A percentile compares a stretch with the other conserved stretches of the same genome.
Conservation (phyloP, 352 stramenopile species). For the Globisporangium acanthophoron region DNA sequence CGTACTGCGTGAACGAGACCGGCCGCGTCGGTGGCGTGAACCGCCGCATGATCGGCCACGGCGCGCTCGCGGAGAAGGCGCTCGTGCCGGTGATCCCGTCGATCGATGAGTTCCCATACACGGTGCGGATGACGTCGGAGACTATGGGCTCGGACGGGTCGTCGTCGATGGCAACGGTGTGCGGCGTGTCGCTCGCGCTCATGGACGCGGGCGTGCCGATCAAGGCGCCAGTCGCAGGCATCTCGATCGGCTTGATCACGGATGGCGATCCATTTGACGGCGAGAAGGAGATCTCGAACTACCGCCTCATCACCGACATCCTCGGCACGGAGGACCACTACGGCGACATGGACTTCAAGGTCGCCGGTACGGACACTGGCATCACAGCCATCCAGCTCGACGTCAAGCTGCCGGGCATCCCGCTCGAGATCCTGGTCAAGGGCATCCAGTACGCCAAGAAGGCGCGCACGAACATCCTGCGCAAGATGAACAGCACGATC, state of each 20-base stretch:
- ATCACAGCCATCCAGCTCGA: constrained; percentile 97
- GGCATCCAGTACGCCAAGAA: constrained; percentile 83
- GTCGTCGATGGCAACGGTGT: constrained; percentile 96
- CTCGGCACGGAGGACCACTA: constrained; percentile 96
- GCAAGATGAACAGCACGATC: constrained; percentile 80
- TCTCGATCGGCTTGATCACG: constrained; percentile 92
- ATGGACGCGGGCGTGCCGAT: constrained; percentile 97
- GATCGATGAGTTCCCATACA: constrained; percentile 94
- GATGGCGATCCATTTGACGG: constrained; percentile 61
- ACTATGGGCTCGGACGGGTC: constrained; percentile 94
- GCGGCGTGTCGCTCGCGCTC: constrained; percentile 93
- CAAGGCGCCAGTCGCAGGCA: constrained; percentile 90
- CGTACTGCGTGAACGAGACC: constrained; percentile 96
- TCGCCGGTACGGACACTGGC: constrained; percentile 84
- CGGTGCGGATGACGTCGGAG: constrained; percentile 95
- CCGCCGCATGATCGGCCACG: constrained; percentile 95
- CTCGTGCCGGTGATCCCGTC: constrained; percentile 90
- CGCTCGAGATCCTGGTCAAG: constrained; percentile 77
- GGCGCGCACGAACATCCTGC: constrained; percentile 74
- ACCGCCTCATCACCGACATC: constrained; percentile 96
- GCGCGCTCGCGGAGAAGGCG: constrained; percentile 95
- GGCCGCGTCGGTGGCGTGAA: constrained; percentile 83
- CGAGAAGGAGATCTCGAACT: constrained; percentile 62
- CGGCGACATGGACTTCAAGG: constrained; percentile 99
- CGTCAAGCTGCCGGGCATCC: constrained; percentile 91